phyloP scores from a whole-genome alignment of 257 asterid species.

The Gentiana dahurica region DNA sequence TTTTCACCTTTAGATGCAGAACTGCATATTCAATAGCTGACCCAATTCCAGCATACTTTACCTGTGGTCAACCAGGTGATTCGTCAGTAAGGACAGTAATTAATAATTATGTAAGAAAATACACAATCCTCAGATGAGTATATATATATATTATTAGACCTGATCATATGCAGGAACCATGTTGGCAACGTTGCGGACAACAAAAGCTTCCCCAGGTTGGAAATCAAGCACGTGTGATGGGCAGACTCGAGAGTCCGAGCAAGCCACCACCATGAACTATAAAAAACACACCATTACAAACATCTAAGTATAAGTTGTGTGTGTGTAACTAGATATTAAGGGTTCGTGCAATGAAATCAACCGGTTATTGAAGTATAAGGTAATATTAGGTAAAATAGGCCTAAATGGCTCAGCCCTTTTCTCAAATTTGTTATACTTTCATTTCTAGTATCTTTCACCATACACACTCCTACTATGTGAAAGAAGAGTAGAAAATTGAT shows the following conservation, averaged over 20 bases:
- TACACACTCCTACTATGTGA: too few species aligned
- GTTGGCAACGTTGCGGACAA: conserved; percentile 81
- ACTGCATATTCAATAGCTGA: conserved; percentile 86
- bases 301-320: too few species aligned
- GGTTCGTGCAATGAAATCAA: too few species aligned
- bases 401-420: too few species aligned
- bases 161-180: conserved; percentile 81
- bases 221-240: conserved; percentile 76
- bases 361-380: not conserved
- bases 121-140: too few species aligned
- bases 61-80: conserved; percentile 26
- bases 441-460: too few species aligned
- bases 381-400: too few species aligned
- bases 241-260: conserved; percentile 93
- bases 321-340: too few species aligned
- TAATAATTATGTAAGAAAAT: too few species aligned
- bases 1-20: conserved; percentile 66
- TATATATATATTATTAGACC: conserved; percentile 20
- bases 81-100: not conserved
- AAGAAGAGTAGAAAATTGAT: too few species aligned
- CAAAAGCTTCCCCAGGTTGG: conserved; percentile 88
- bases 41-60: conserved; percentile 61
- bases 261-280: conserved; percentile 85
- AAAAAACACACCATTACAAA: not conserved
- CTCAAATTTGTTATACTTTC: too few species aligned